Conservation (phyloP, 2,329 filamentous ascomycete species). For the Lecanicillium sp. region DNA sequence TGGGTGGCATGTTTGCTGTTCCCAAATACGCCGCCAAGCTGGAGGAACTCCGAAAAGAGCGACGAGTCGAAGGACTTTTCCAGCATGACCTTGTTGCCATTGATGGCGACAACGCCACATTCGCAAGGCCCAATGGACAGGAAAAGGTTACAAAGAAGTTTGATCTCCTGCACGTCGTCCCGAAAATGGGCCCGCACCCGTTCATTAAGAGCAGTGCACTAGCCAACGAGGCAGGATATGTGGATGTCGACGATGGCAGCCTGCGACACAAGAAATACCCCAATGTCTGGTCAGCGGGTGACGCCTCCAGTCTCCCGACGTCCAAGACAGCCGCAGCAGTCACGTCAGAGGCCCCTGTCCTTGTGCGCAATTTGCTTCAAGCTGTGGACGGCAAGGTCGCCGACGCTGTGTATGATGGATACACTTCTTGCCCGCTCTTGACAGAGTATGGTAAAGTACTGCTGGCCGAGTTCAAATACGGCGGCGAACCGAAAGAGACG, state of each 20-base stretch:
- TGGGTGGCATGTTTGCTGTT: conserved; percentile 51
- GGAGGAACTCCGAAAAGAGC: conserved; percentile 42
- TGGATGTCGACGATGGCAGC: conserved; percentile 47
- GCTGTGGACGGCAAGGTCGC: conserved; percentile 35
- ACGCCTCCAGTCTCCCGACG: conserved; percentile 50
- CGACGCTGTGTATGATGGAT: conserved; percentile 41
- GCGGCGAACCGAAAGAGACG: conserved; percentile 53
- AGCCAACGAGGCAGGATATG: conserved; percentile 46
- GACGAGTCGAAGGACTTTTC: conserved; percentile 50
- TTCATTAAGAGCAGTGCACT: conserved; percentile 45
- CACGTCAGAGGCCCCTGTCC: conserved; percentile 40
- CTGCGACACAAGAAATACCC: conserved; percentile 43
- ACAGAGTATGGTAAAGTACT: conserved; percentile 55
- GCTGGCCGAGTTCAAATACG: conserved; percentile 59
- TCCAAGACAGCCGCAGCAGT: conserved; percentile 48
- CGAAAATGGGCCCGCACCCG: conserved; percentile 49
- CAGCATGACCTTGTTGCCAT: conserved; percentile 46
- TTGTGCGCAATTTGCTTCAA: conserved; percentile 39
- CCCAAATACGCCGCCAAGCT: conserved; percentile 49
- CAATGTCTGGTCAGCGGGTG: conserved; percentile 52
- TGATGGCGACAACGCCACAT: conserved; percentile 43
- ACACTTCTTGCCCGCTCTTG: conserved; percentile 45
- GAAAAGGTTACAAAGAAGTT: conserved; percentile 37
- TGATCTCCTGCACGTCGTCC: conserved; percentile 47
- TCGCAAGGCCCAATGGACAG: conserved; percentile 34